A percentile compares a stretch with the other conserved stretches of the same genome.
Conservation (phyloP, 352 stramenopile species). For the Phytophthora colocasiae region DNA sequence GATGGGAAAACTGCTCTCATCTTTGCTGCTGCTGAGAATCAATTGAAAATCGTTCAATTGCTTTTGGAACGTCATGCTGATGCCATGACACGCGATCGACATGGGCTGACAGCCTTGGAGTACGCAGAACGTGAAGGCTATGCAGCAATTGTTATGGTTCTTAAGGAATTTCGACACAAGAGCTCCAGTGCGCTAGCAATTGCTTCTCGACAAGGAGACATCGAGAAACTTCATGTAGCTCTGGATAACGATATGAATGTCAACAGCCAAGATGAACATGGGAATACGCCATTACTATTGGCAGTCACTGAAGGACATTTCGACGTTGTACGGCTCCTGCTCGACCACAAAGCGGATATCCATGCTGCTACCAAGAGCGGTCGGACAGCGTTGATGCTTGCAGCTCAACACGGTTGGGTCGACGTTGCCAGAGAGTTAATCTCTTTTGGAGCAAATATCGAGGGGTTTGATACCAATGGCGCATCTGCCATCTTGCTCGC, state of each 20-base stretch:
- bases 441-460: neutral
- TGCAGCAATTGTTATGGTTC: neutral
- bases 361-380: neutral
- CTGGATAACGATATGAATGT: neutral
- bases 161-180: neutral
- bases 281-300: neutral
- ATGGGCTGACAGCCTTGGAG: neutral
- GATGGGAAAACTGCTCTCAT: conserved; percentile 1
- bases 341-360: neutral
- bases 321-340: neutral
- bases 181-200: neutral
- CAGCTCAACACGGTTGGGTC: neutral
- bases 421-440: conserved; percentile 1
- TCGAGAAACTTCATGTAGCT: neutral
- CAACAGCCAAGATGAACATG: neutral
- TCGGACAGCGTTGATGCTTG: neutral
- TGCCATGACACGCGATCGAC: neutral
- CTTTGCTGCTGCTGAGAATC: neutral
- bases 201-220: neutral
- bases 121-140: neutral
- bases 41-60: neutral
- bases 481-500: neutral
- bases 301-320: neutral
- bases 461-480: neutral
- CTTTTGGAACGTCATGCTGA: neutral